These are phyloP conservation scores for Collybia sp. DNA, from an alignment of 768 basidiomycete species.

Conservation along the genomic window DNA sequence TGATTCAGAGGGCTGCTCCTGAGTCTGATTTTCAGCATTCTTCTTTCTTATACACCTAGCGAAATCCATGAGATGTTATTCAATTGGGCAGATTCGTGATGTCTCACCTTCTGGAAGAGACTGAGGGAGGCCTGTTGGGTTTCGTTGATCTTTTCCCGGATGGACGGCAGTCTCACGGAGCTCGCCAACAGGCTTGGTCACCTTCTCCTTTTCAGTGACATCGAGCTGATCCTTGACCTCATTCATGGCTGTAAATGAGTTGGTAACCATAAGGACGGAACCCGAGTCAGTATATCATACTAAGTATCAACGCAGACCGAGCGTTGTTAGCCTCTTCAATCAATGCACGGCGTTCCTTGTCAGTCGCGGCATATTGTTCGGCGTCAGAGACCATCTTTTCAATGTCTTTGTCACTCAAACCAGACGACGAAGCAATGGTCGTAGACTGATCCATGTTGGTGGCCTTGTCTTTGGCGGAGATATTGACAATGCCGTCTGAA, in stretches of 20 bases:
- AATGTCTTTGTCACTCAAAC: conserved; percentile 94
- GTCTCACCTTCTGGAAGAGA: conserved; percentile 86
- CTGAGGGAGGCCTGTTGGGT: conserved; percentile 93
- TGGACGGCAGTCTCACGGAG: conserved; percentile 81
- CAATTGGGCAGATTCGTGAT: not conserved
- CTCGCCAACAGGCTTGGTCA: conserved; percentile 79
- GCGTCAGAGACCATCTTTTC: conserved; percentile 95
- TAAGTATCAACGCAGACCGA: conserved; percentile 92
- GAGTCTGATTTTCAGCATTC: conserved; percentile 60
- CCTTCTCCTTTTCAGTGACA: conserved; percentile 89
- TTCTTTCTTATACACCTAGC: conserved; percentile 85
- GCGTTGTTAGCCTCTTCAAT: conserved; percentile 98
- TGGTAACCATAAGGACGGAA: not conserved
- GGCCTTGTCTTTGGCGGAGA: conserved; percentile 92
- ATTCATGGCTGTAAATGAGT: conserved; percentile 60
- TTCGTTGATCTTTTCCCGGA: conserved; percentile 91
- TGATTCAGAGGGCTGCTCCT: conserved; percentile 36
- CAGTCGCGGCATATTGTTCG: conserved; percentile 89
- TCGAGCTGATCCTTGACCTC: conserved; percentile 99
- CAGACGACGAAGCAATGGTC: conserved; percentile 97
- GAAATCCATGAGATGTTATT: not conserved
- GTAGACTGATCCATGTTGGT: conserved; percentile 89
- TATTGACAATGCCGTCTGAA: conserved; percentile 92
- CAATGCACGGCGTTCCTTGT: conserved; percentile 80
- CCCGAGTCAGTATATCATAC: no score